Evolutionary conservation across 2,329 filamentous ascomycete genomes (phyloP).

Genomic region (Dothidotthia symphoricarpi): DNA sequence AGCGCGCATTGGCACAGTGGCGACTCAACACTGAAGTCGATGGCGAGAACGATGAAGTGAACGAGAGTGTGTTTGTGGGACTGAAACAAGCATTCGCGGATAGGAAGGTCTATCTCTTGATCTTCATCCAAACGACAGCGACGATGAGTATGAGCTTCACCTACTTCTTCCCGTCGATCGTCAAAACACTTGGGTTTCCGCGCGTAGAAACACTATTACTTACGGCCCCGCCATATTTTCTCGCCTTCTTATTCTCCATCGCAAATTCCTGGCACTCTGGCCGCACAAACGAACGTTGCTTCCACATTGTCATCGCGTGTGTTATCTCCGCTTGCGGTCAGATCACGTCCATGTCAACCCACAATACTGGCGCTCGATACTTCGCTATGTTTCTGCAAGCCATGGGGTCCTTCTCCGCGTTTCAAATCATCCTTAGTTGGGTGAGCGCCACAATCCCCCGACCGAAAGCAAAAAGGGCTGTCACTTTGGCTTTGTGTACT

Average conservation of each 20-base stretch:
- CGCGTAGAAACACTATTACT: conserved; percentile 40
- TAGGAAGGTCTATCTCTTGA: conserved; percentile 54
- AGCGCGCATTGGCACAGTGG: conserved; percentile 21
- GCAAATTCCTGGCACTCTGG: conserved; percentile 27
- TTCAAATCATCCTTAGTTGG: conserved; percentile 46
- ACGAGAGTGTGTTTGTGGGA: conserved; percentile 33
- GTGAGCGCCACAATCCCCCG: conserved; percentile 45
- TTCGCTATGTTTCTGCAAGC: conserved; percentile 31
- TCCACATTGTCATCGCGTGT: conserved; percentile 27
- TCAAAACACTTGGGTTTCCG: conserved; percentile 14
- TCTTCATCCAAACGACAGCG: conserved; percentile 55
- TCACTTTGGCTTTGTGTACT: conserved; percentile 10
- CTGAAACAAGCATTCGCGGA: conserved; percentile 52
- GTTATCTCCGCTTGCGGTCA: conserved; percentile 16
- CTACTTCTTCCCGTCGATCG: conserved; percentile 32
- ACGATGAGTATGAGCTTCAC: conserved; percentile 49
- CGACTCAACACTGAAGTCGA: conserved; percentile 21
- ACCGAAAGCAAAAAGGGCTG: conserved; percentile 44
- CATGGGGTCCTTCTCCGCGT: conserved; percentile 39
- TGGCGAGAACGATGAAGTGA: conserved; percentile 16
- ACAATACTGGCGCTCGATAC: conserved; percentile 32
- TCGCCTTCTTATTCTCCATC: conserved; percentile 28
- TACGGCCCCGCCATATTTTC: conserved; percentile 43
- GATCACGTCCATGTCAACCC: conserved; percentile 28
- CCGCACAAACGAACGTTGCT: conserved; percentile 29